Evolutionary conservation across 768 basidiomycete species (phyloP).

Genomic region (Russula griseocarnosa): DNA sequence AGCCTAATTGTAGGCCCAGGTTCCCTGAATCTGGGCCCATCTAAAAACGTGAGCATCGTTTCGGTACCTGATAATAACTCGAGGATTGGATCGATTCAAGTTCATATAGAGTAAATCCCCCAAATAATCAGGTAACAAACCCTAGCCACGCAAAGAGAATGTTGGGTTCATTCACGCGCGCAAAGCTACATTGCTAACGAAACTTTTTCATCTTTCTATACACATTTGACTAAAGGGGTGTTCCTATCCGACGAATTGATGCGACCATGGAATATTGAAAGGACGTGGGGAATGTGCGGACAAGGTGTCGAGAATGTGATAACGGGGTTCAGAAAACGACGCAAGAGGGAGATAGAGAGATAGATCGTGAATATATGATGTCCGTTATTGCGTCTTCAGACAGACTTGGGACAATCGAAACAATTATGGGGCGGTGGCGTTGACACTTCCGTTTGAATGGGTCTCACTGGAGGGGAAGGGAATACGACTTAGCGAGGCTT

Average conservation of each 20-base stretch:
- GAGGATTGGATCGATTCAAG: slow-evolving; percentile 8
- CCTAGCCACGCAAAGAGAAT: neutral
- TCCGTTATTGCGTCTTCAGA: slow-evolving; percentile 13
- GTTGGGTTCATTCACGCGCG: slow-evolving; percentile 15
- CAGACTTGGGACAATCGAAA: slow-evolving; percentile 12
- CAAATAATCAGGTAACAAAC: neutral
- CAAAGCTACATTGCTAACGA: slow-evolving; percentile 21
- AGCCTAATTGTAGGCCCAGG: neutral
- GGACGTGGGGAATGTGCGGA: slow-evolving; percentile 18
- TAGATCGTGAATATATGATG: slow-evolving; percentile 20
- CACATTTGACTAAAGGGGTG: slow-evolving; percentile 17
- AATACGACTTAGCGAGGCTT: slow-evolving; percentile 12
- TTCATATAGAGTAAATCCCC: neutral
- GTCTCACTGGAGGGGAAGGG: slow-evolving; percentile 1
- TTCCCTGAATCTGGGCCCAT: neutral
- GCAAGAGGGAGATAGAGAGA: slow-evolving; percentile 20
- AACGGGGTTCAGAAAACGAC: slow-evolving; percentile 10
- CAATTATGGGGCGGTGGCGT: slow-evolving; percentile 20
- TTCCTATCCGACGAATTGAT: slow-evolving; percentile 18
- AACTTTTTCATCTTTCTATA: slow-evolving; percentile 22
- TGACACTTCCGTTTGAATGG: slow-evolving; percentile 15
- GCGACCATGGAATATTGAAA: slow-evolving; percentile 12
- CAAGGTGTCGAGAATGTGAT: slow-evolving; percentile 8
- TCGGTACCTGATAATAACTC: neutral
- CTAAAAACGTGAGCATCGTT: slow-evolving; percentile 2